Conservation (phyloP, 78 protist species). For the Planoprotostelium fungivorum region DNA sequence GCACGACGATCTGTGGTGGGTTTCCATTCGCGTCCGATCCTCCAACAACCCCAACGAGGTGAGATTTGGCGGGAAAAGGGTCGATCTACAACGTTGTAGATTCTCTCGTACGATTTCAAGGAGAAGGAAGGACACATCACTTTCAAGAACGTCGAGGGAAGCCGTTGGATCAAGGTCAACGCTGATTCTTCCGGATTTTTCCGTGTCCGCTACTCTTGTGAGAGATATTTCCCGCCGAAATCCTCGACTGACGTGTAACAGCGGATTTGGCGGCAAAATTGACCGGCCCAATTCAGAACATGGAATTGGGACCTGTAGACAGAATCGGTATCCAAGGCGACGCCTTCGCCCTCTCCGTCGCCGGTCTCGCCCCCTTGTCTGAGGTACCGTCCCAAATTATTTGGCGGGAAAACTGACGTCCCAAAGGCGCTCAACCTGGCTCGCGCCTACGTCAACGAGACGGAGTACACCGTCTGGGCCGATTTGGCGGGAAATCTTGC, state of each 20-base stretch:
- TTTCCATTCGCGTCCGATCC: slow-evolving; percentile 4
- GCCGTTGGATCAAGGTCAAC: slow-evolving; percentile 64
- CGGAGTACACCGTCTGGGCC: slow-evolving; percentile 42
- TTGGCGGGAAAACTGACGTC: neutral
- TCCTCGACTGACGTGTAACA: slow-evolving; percentile 5
- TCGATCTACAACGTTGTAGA: neutral
- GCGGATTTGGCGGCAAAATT: slow-evolving; percentile 15
- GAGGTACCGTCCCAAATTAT: neutral
- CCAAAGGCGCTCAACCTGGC: slow-evolving; percentile 35
- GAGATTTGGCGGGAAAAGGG: neutral
- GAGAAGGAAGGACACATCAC: neutral
- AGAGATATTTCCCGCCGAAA: neutral
- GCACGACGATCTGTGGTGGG: neutral
- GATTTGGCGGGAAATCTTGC: slow-evolving; percentile 7
- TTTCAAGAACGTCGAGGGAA: neutral
- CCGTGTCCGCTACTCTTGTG: slow-evolving; percentile 45
- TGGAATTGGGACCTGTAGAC: slow-evolving; percentile 17
- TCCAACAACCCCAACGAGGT: neutral
- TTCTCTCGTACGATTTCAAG: neutral
- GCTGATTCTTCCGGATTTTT: slow-evolving; percentile 40
- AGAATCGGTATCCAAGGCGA: slow-evolving; percentile 8
- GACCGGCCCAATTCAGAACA: slow-evolving; percentile 12
- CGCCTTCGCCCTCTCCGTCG: slow-evolving; percentile 5
- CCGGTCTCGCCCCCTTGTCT: slow-evolving; percentile 17
- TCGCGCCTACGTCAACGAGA: slow-evolving; percentile 24